These are phyloP conservation scores for Magnaporthiopsis poae DNA, from an alignment of 2,329 filamentous ascomycete genomes.

Conservation along the genomic window DNA sequence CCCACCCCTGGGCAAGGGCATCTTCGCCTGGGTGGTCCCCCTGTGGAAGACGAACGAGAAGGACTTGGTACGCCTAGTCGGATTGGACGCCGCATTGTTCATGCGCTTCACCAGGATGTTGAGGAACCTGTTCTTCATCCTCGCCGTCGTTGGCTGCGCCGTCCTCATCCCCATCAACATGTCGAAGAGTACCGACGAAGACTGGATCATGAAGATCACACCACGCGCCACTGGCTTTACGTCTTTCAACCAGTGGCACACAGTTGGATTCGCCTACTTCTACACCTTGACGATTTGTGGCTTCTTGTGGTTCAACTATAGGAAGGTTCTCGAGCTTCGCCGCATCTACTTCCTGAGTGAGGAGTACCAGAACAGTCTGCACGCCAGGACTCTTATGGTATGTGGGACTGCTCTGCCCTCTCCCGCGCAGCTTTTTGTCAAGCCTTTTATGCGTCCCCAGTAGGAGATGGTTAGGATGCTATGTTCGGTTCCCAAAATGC, in stretches of 20 bases:
- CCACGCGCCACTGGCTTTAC: slow-evolving; percentile 23
- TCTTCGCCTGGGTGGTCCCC: slow-evolving; percentile 78
- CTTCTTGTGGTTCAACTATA: slow-evolving; percentile 88
- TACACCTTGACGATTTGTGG: slow-evolving; percentile 67
- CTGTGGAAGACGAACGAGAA: slow-evolving; percentile 69
- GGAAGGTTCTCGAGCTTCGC: slow-evolving; percentile 58
- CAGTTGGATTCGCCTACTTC: slow-evolving; percentile 49
- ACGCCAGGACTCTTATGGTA: slow-evolving; percentile 62
- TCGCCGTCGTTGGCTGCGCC: slow-evolving; percentile 62
- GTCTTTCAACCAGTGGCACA: slow-evolving; percentile 46
- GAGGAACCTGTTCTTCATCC: slow-evolving; percentile 71
- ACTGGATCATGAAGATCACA: slow-evolving; percentile 51
- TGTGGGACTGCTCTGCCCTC: slow-evolving; percentile 14
- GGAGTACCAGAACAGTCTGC: slow-evolving; percentile 80
- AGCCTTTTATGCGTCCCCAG: not conserved
- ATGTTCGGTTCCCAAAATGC: slow-evolving; percentile 2
- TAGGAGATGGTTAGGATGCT: not conserved
- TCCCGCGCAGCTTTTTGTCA: not conserved
- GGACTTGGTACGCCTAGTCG: slow-evolving; percentile 69
- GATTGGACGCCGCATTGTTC: slow-evolving; percentile 85
- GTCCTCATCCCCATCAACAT: slow-evolving; percentile 78
- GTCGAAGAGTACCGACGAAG: slow-evolving; percentile 32
- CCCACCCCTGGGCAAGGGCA: slow-evolving; percentile 73
- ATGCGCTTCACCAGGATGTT: slow-evolving; percentile 83
- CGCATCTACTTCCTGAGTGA: slow-evolving; percentile 72